Evolutionary conservation across 768 basidiomycete genomes (phyloP), one percentile per base, ranked within the genome.

Genomic region (Naematelia aurantialba): DNA sequence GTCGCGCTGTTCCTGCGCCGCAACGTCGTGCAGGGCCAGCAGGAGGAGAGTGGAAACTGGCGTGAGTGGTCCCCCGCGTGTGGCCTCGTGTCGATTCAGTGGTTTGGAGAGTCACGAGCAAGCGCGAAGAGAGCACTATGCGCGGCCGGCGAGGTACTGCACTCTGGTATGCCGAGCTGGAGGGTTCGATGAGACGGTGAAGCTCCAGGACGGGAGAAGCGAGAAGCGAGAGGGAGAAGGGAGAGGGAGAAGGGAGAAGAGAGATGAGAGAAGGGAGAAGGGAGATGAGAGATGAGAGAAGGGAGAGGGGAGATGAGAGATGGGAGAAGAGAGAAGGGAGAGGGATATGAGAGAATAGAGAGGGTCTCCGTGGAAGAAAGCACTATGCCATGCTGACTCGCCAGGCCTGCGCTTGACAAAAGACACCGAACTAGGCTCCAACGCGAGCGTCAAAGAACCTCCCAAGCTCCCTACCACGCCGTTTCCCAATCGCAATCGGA

Each of bases 361-460:
- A 39, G 34, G 8, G 34, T 39, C 8, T 39, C 34, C 34, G 17
- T 8, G 34, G 17, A 17, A 39, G 17, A 17, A 39, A 8, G 34
- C 8, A 39, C 17, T 8, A 39, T n/a, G 24, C 10, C 10, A 52
- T 17, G 30, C 51, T 55, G 31, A 60, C 30, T 22, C n/a, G 19
- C 30, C 64, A 91, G 90, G 81, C 58, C 73, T 96, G 27, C 83
- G 83, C 42, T 80, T 94, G 46, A 91, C 86, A 2, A 78, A 85
- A 45, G 82, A 92, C 55, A 93, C 90, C 0, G 93, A 96, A 68
- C 79, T 94, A 5, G 93, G 91, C 4, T 85, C 86, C 55, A 96
- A 97, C 68, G 83, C 86, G 0, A 81, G 85, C 1, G 84, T 94
- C 67, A 91, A 87, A 77, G 81, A 77, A 48, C 83, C 86, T 10